Base-by-base conservation (phyloP, 1,284 basidiomycete species). In the Sphagnurus paluster region DNA sequence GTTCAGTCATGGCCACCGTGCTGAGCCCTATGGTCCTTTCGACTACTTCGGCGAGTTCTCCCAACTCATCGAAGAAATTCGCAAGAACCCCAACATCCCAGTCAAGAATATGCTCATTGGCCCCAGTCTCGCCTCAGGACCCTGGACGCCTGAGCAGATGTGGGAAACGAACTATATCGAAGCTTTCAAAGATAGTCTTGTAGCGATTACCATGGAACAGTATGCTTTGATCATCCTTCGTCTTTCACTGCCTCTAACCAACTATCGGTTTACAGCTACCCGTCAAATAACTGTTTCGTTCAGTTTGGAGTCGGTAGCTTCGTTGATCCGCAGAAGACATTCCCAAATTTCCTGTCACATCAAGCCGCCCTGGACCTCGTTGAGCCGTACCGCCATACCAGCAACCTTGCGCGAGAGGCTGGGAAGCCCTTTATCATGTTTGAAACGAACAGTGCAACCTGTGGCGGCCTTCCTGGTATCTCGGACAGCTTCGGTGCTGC, bases 361-460 rank as follows among this genome's bases (percentile, higher is more conserved):
- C 63, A 69, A 1, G 63, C 70, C 3, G 74, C 68, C 33, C 48
- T 68, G 17, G 44, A 52, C 1, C 64, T 87, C 16, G 70, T 82
- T 2, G 42, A 48, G 0, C 66, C 66, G 2, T 89, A 85, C 57
- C 53, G 75, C 17, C 65, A 70, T 49, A 70, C 75, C 0, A 65
- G 71, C 1, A 54, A 51, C 14, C 62, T 75, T 16, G 79, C 79
- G 0, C 70, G 71, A 41, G 49, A 47, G 1, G 56, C 60, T 1
- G 64, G 66, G 11, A 84, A 83, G 56, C 76, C 77, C 1, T 68
- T 86, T 40, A 59, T 85, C 45, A 84, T 90, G 82, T 78, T 85
- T 48, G 87, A 90, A 64, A 86, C 82, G n/a, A 90, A 90, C 63
- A 82, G 84, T 0, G 87, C 84, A 1, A 82, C 80, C 19, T 90